Percentiles rank a stretch among this genome's conserved stretches.
Conservation (phyloP, 2,329 filamentous ascomycete genomes). For the Stylonectria norvegica region DNA sequence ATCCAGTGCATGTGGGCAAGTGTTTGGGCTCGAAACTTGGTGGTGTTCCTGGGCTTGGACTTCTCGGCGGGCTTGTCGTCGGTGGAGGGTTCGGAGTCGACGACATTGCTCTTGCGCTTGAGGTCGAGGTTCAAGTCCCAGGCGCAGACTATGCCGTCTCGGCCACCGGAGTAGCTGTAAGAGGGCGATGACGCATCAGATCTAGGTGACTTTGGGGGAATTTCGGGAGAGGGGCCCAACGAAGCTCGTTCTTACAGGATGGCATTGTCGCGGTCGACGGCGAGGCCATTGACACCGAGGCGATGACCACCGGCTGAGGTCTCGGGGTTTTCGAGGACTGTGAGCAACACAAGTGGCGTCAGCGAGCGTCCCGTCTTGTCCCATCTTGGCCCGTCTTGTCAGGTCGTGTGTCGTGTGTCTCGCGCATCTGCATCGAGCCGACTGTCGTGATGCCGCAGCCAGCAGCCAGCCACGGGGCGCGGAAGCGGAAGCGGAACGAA, state of each 20-base stretch:
- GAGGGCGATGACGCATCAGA: slow-evolving; percentile 16
- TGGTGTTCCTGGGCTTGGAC: slow-evolving; percentile 41
- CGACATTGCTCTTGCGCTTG: slow-evolving; percentile 29
- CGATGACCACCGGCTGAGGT: slow-evolving; percentile 73
- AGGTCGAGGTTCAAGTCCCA: slow-evolving; percentile 84
- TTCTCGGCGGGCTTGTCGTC: slow-evolving; percentile 29
- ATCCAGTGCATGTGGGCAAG: slow-evolving; percentile 93
- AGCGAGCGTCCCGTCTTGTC: too few relatives aligned
- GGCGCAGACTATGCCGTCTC: slow-evolving; percentile 92
- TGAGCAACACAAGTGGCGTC: slow-evolving; percentile 5
- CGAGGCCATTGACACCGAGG: slow-evolving; percentile 91
- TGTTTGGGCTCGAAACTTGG: slow-evolving; percentile 58
- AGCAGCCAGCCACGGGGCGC: slow-evolving; percentile 13
- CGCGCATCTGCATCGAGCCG: not conserved
- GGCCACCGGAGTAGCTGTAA: slow-evolving; percentile 84
- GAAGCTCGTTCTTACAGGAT: slow-evolving; percentile 81
- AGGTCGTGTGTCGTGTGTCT: not conserved
- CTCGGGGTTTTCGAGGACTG: slow-evolving; percentile 59
- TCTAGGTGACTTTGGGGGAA: slow-evolving; percentile 4
- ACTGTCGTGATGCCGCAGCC: not conserved
- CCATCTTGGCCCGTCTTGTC: not conserved
- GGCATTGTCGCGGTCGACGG: slow-evolving; percentile 76
- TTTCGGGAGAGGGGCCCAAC: slow-evolving; percentile 3
- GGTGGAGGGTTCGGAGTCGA: slow-evolving; percentile 29
- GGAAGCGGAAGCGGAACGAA: slow-evolving; percentile 7